Base-by-base conservation (phyloP, 1,139 yeast species). In the Meyerozyma elateridarum region DNA sequence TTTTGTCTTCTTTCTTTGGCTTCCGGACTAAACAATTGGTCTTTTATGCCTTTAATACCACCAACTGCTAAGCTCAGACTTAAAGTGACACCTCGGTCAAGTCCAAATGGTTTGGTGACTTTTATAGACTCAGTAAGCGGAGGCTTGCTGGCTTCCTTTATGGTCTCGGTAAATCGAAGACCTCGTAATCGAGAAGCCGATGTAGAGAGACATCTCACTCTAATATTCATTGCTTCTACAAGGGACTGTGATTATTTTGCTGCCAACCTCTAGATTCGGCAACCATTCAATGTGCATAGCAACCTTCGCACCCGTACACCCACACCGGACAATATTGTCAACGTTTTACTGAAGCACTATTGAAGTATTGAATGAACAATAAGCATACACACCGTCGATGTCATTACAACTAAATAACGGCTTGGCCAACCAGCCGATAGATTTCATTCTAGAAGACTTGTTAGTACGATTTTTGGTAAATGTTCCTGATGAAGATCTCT, bases 391-490 rank as follows among this genome's bases (percentile, higher is more conserved):
- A n/a, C n/a, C n/a, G n/a, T n/a, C n/a, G n/a, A 75, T 75, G 81
- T 74, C 80, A 27, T 72, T 75, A 44, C 70, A 65, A 39, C 59
- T 75, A 49, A 63, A 73, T 50, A 74, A 73, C 49, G 81, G 80
- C 32, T 68, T 74, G 53, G 62, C 63, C 32, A 64, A 63, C 45
- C 77, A 72, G 47, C 68, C 89, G 14, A 65, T 87, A 30, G 91
- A 83, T 49, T 75, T 82, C 43, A 87, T 81, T 8, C 67, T 91
- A 34, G 96, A 88, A 52, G 98, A 91, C 52, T 65, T 91, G 27
- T 68, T 88, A 25, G 97, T 87, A 31, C 69, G 98, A 40, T 93
- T 93, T 52, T 79, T 93, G 34, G 76, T 89, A 39, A 93, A 91
- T 62, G 84, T 91, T 33, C 97, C 98, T 5, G 77, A 77, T 9